Evolutionary conservation across 768 basidiomycete genomes (phyloP), one percentile per base, ranked within the genome.

Genomic region (Panellus pusillus): DNA sequence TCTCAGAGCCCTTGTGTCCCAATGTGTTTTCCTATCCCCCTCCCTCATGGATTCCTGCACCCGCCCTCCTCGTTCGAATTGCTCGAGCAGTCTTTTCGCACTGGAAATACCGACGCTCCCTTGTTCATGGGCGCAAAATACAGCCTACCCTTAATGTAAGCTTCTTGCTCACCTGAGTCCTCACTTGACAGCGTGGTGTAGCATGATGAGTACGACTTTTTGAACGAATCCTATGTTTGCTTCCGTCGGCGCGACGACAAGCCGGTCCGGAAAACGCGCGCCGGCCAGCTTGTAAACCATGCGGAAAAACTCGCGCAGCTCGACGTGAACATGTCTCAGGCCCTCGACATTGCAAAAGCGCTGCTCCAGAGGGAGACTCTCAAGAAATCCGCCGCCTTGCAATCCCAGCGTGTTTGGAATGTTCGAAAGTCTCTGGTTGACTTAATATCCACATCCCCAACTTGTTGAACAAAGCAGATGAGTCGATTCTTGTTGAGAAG

Each of bases 191-290:
- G 18, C 18, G 52, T 29, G 61, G 13, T 55, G 5, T 38, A 91
- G 89, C 87, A 82, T 63, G 94, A 98, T 68, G 95, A 98, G 72
- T 80, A 88, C 17, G 93, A 97, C 68, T 86, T 86, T 42, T 79
- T 80, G 61, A 93, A 91, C 50, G 94, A 96, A 63, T 95, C 96
- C 0, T 98, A 98, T 59, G 89, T 98, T 41, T 99, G 97, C 71
- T 99, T 99, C 79, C 84, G 97, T 35, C 81, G 94, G 55, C 87
- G 95, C 50, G 96, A 98, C 68, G 87, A 89, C 70, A 98, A 98
- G 68, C 86, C 91, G 4, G 82, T 92, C 41, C 86, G 97, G 57
- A 98, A 98, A 74, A 98, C 96, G 9, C 85, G 96, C 8, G 87
- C 93, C 13, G 89, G 89, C 1, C 95, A 98, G 65, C 86, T 85